Conservation (phyloP, 257 asterid genomes). For the Asclepias syriaca region DNA sequence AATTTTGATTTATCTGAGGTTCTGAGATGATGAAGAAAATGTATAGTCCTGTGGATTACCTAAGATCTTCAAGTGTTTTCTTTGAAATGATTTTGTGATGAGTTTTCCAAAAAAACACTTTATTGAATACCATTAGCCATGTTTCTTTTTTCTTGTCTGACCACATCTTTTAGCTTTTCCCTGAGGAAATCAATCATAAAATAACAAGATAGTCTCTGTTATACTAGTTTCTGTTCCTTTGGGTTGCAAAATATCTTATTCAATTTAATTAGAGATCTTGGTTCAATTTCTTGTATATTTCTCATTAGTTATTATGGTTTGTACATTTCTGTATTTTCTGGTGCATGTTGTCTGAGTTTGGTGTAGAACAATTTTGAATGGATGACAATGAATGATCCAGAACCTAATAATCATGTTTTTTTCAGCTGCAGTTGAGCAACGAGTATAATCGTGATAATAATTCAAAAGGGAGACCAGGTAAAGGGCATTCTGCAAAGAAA, state of each 20-base stretch:
- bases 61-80: background rate
- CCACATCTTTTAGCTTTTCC: background rate
- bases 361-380: background rate
- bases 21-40: background rate
- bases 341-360: background rate
- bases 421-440: slow-evolving; percentile 45
- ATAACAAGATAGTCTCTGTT: background rate
- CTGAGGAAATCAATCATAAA: background rate
- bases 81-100: background rate
- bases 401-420: slow-evolving; percentile 31
- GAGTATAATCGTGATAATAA: slow-evolving; percentile 17
- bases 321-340: background rate
- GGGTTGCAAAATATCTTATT: background rate
- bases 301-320: background rate
- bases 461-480: slow-evolving; percentile 36
- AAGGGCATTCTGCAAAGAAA: slow-evolving; percentile 34
- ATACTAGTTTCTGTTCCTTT: background rate
- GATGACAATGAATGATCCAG: background rate
- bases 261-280: background rate
- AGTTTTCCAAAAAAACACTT: background rate
- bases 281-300: background rate
- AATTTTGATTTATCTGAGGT: background rate
- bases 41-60: background rate
- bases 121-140: background rate
- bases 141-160: background rate